Conservation (phyloP, 2,329 filamentous ascomycete species). For the Sporothrix inflata region DNA sequence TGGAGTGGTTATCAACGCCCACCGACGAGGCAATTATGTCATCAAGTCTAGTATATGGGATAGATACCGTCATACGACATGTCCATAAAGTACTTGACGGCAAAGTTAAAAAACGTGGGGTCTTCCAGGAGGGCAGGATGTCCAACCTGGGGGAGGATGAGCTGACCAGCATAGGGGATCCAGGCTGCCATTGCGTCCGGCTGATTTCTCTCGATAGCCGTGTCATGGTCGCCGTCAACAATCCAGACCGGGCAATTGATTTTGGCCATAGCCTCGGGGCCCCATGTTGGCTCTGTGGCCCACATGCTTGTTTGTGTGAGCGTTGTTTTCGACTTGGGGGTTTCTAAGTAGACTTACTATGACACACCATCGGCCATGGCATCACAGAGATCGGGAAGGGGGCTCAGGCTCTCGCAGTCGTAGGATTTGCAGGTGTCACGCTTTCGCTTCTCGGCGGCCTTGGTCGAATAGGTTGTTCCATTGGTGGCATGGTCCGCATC, state of each 20-base stretch:
- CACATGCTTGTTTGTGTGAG: constrained; percentile 17
- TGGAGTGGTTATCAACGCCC: too few species aligned
- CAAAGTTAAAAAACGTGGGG: not conserved
- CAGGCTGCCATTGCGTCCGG: constrained; percentile 15
- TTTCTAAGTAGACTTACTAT: not conserved
- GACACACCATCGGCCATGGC: constrained; percentile 4
- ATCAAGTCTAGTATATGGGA: not conserved
- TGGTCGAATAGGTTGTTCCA: constrained; percentile 1
- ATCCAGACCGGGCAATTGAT: constrained; percentile 18
- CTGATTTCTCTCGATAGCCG: constrained; percentile 12
- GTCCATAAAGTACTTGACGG: constrained; percentile 21
- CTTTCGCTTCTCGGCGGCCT: not conserved
- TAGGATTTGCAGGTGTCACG: not conserved
- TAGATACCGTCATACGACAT: constrained; percentile 19
- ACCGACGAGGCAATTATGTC: not conserved
- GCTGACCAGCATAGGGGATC: constrained; percentile 15
- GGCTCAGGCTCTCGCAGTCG: not conserved
- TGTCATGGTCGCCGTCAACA: constrained; percentile 13
- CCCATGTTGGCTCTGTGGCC: constrained; percentile 14
- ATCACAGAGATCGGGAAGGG: not conserved
- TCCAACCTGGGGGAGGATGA: constrained; percentile 11
- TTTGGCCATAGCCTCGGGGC: constrained; percentile 11
- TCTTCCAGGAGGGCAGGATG: constrained; percentile 10
- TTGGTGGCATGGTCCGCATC: constrained; percentile 12
- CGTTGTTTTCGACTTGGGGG: not conserved